phyloP scores from a whole-genome alignment of 2,329 filamentous ascomycete species.

The Catunica adiposa region DNA sequence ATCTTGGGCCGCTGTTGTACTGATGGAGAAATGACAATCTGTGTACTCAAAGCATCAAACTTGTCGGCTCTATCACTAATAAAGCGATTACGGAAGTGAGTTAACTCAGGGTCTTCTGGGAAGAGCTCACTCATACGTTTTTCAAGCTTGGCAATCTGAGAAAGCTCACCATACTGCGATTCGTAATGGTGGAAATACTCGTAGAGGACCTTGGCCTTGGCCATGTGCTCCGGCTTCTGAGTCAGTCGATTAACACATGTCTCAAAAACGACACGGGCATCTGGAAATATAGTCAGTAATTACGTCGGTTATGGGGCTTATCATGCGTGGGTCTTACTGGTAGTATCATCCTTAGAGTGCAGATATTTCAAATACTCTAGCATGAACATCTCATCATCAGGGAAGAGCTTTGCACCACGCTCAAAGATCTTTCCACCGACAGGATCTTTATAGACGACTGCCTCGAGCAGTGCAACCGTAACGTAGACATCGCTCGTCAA shows the following conservation, averaged over 20 bases:
- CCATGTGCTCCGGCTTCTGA: conserved; percentile 54
- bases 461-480: conserved; percentile 81
- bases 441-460: conserved; percentile 86
- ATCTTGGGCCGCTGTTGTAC: conserved; percentile 57
- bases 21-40: conserved; percentile 65
- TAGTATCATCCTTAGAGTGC: conserved; percentile 80
- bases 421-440: conserved; percentile 93
- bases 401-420: conserved; percentile 80
- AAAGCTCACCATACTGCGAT: conserved; percentile 80
- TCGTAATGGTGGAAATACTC: conserved; percentile 91
- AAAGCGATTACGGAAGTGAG: conserved; percentile 62
- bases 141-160: conserved; percentile 80
- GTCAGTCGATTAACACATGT: conserved; percentile 74
- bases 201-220: conserved; percentile 72
- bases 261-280: conserved; percentile 91
- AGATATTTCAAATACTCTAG: conserved; percentile 93
- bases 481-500: conserved; percentile 92
- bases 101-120: conserved; percentile 64
- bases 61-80: conserved; percentile 35
- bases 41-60: conserved; percentile 71
- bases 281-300: conserved; percentile 27
- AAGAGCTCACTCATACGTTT: conserved; percentile 88
- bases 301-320: conserved; percentile 7
- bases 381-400: conserved; percentile 82
- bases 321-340: conserved; percentile 46